These are phyloP conservation scores for Cystobasidium tubakii DNA, from an alignment of 768 basidiomycete species.

Conservation along the genomic window DNA sequence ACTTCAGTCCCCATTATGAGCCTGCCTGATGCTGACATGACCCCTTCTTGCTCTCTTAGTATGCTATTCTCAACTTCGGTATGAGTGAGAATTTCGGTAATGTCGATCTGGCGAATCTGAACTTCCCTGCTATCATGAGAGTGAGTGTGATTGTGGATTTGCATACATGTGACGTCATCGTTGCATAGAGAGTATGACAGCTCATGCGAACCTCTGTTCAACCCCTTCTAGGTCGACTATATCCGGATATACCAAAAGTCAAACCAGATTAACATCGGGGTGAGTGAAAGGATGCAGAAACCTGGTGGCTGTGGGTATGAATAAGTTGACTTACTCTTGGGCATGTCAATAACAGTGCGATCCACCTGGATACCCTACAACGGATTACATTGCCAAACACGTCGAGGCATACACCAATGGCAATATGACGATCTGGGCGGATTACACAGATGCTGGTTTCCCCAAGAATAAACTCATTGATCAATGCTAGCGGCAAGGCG, in stretches of 20 bases:
- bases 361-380: constrained; percentile 70
- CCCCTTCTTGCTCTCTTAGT: background rate
- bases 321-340: too few relatives aligned
- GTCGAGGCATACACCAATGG: constrained; percentile 34
- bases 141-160: background rate
- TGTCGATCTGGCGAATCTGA: constrained; percentile 59
- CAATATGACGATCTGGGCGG: constrained; percentile 20
- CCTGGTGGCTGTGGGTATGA: too few relatives aligned
- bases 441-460: constrained; percentile 21
- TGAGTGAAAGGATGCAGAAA: background rate
- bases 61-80: constrained; percentile 59
- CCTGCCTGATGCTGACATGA: background rate
- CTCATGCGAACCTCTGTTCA: background rate
- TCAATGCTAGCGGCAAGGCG: background rate
- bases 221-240: constrained; percentile 62
- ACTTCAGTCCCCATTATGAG: background rate
- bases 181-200: too few relatives aligned
- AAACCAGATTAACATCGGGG: constrained; percentile 59
- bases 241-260: constrained; percentile 77
- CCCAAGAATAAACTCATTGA: constrained; percentile 22
- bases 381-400: constrained; percentile 57
- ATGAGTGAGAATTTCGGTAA: constrained; percentile 44
- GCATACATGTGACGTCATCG: too few relatives aligned
- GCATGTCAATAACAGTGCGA: constrained; percentile 57
- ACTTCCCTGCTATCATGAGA: constrained; percentile 58